Percentiles rank a stretch among this genome's conserved stretches.
phyloP scores from a whole-genome alignment of 441 rosid genomes.

The Pelargonium cotyledonis region DNA sequence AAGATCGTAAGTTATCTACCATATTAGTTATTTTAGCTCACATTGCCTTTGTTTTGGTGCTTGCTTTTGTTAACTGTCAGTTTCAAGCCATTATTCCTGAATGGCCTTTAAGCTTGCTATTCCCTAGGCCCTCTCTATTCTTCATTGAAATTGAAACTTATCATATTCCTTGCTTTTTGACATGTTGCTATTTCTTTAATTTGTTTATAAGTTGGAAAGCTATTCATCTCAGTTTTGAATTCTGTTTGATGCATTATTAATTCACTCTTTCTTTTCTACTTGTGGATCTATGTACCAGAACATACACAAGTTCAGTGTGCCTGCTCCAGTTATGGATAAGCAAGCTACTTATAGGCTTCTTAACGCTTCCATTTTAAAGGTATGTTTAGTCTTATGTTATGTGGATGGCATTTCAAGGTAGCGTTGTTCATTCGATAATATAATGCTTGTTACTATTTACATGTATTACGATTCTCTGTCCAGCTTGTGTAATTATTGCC shows the following conservation, averaged over 20 bases:
- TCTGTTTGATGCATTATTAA: background rate
- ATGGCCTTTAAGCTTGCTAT: background rate
- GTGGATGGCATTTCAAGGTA: constrained; percentile 12
- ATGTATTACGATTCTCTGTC: background rate
- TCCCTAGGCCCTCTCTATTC: background rate
- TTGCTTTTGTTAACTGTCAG: background rate
- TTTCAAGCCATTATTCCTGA: background rate
- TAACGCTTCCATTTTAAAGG: constrained; percentile 67
- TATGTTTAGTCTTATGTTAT: constrained; percentile 24
- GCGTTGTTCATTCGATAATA: background rate
- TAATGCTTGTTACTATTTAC: background rate
- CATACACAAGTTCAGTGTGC: constrained; percentile 52
- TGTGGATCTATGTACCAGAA: constrained; percentile 47
- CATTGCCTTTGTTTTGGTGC: background rate
- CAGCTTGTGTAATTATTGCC: background rate
- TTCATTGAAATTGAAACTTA: background rate
- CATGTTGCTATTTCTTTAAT: background rate
- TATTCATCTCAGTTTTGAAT: background rate
- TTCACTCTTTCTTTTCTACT: constrained; percentile 14
- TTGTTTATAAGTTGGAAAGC: background rate
- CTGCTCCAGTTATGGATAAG: constrained; percentile 32
- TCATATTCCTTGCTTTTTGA: background rate
- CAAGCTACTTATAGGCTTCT: constrained; percentile 36
- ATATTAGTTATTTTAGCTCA: constrained; percentile 1
- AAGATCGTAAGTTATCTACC: constrained; percentile 58